phyloP scores from a whole-genome alignment of 1,284 basidiomycete species.

The Papiliotrema nemorosa region DNA sequence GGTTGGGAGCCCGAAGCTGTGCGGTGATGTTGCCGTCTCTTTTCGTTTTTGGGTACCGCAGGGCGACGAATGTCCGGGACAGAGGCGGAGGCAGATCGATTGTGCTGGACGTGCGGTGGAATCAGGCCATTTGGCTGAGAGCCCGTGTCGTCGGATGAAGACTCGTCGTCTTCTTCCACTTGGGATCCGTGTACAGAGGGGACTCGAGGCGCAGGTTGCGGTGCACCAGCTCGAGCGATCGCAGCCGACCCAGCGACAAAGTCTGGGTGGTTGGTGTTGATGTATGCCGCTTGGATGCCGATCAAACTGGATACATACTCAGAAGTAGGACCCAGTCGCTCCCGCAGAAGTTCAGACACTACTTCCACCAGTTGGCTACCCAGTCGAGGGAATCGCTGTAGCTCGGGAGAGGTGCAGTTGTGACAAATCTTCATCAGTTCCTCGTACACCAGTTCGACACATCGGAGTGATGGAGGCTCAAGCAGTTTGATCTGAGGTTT shows the following conservation, averaged over 20 bases:
- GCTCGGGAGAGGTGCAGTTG: constrained; percentile 88
- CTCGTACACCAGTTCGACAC: constrained; percentile 97
- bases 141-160: constrained; percentile 41
- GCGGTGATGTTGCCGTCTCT: constrained; percentile 26
- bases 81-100: constrained; percentile 74
- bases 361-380: constrained; percentile 94
- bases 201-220: constrained; percentile 17
- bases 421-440: constrained; percentile 99
- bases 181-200: constrained; percentile 29
- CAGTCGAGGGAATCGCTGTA: constrained; percentile 92
- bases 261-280: constrained; percentile 70
- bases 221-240: constrained; percentile 45
- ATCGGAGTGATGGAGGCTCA: constrained; percentile 87
- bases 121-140: constrained; percentile 44
- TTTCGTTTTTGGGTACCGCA: constrained; percentile 13
- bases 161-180: constrained; percentile 39
- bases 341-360: constrained; percentile 92
- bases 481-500: constrained; percentile 98
- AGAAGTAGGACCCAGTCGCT: constrained; percentile 92
- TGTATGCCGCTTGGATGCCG: constrained; percentile 96
- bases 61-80: constrained; percentile 62
- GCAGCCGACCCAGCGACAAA: constrained; percentile 50
- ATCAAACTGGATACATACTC: constrained; percentile 96
- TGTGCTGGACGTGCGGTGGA: constrained; percentile 52
- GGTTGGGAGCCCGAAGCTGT: constrained; percentile 19